Conservation (phyloP, 176 grass and related monocot species). For the Raddia guianensis region DNA sequence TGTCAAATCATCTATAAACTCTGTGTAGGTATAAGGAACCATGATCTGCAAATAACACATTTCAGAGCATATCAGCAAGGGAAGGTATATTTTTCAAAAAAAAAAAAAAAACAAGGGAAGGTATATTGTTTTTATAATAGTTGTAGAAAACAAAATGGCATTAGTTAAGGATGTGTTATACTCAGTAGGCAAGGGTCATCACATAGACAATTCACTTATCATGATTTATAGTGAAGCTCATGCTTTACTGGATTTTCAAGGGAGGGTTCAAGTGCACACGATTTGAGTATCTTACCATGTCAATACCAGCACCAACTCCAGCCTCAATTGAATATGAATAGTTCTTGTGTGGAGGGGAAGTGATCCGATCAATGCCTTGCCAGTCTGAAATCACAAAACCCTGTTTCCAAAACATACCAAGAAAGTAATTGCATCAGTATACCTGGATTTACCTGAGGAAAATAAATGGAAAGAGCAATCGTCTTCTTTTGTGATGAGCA, state of each 20-base stretch:
- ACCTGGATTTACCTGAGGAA: constrained; percentile 1
- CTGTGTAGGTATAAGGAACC: constrained; percentile 64
- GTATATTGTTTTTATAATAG: background rate
- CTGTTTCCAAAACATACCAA: constrained; percentile 33
- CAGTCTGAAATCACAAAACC: constrained; percentile 81
- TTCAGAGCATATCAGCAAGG: background rate
- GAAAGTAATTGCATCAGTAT: background rate
- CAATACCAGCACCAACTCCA: constrained; percentile 64
- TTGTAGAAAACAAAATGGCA: constrained; percentile 8
- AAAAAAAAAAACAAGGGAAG: too few relatives aligned
- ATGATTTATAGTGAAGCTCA: background rate
- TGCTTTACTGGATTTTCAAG: background rate
- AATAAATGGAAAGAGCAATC: background rate
- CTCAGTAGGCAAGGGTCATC: background rate
- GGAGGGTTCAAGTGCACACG: background rate
- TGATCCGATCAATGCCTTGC: constrained; percentile 74
- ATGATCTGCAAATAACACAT: constrained; percentile 55
- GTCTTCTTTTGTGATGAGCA: background rate
- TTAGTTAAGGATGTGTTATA: background rate
- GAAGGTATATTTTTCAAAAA: background rate
- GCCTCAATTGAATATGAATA: constrained; percentile 71
- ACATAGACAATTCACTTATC: background rate
- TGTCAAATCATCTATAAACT: constrained; percentile 64
- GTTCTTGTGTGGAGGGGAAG: constrained; percentile 50
- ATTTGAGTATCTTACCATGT: constrained; percentile 52